A percentile compares a stretch with the other conserved stretches of the same genome.
Evolutionary conservation across 306 rosid species (phyloP).

Genomic region (Sindora glabra): DNA sequence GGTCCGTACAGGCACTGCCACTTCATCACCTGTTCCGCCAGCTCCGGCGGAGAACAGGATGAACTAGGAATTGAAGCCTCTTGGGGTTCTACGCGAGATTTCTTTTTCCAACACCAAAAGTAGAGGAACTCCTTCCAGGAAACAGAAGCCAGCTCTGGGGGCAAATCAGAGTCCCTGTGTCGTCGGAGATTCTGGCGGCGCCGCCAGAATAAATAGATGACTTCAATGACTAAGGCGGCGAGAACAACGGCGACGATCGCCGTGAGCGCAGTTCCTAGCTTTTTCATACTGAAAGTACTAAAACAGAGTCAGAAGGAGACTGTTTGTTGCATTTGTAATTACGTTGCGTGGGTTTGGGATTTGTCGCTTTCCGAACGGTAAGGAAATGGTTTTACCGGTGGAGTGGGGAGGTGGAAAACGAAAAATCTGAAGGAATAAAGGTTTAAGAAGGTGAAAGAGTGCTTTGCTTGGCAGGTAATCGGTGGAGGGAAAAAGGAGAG

Average conservation of each 20-base stretch:
- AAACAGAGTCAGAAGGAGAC: slow-evolving; percentile 8
- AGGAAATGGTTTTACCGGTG: not conserved
- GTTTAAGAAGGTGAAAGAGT: not conserved
- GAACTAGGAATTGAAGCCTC: slow-evolving; percentile 17
- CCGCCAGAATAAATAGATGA: slow-evolving; percentile 32
- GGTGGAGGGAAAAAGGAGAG: slow-evolving; percentile 1
- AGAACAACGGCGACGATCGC: slow-evolving; percentile 23
- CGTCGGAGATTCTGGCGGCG: slow-evolving; percentile 15
- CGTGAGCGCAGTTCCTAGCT: slow-evolving; percentile 27
- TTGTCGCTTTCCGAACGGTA: too few species aligned
- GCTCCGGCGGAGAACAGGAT: slow-evolving; percentile 18
- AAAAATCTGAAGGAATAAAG: not conserved
- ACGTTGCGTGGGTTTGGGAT: too few species aligned
- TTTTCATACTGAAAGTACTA: slow-evolving; percentile 27
- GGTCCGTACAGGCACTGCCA: slow-evolving; percentile 24
- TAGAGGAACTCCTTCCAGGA: not conserved
- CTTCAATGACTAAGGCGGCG: slow-evolving; percentile 15
- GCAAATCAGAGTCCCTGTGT: slow-evolving; percentile 3
- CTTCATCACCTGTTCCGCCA: slow-evolving; percentile 24
- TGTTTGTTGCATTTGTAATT: too few species aligned
- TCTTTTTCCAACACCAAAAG: not conserved
- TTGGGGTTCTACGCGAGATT: slow-evolving; percentile 28
- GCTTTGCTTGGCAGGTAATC: not conserved
- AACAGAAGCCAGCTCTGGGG: slow-evolving; percentile 28
- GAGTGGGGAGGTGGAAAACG: too few species aligned